phyloP scores from a whole-genome alignment of 169 alveolate species.

The Plasmodium vinckei region DNA sequence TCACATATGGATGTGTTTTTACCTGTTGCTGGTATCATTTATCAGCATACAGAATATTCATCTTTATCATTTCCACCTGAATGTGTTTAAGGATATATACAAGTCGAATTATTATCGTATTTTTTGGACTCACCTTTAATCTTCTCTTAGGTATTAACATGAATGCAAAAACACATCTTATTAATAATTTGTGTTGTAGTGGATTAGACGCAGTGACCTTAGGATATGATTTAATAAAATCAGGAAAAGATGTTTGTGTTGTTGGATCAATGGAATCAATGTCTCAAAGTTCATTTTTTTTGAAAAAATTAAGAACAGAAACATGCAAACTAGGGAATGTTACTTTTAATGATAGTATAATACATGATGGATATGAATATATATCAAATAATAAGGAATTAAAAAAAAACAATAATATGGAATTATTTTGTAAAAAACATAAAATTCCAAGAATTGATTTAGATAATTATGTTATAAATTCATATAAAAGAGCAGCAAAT shows the following conservation, averaged over 20 bases:
- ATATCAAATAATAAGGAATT: slow-evolving; percentile 45
- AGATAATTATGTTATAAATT: slow-evolving; percentile 77
- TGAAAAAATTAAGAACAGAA: slow-evolving; percentile 77
- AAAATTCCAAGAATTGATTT: slow-evolving; percentile 78
- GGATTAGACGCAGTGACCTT: slow-evolving; percentile 79
- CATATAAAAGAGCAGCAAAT: slow-evolving; percentile 78
- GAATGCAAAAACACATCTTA: slow-evolving; percentile 64
- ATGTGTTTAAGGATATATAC: neutral
- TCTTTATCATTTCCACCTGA: no score
- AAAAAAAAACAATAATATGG: slow-evolving; percentile 62
- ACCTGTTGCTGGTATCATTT: no score
- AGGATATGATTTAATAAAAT: slow-evolving; percentile 75
- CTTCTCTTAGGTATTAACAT: slow-evolving; percentile 68
- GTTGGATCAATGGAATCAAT: slow-evolving; percentile 81
- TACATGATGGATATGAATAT: slow-evolving; percentile 75
- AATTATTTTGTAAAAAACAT: slow-evolving; percentile 68
- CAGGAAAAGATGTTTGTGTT: slow-evolving; percentile 77
- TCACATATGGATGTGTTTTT: no score
- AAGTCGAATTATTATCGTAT: neutral
- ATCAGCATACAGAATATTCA: no score
- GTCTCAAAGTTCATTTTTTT: slow-evolving; percentile 80
- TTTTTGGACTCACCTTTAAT: neutral
- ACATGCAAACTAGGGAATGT: slow-evolving; percentile 79
- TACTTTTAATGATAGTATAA: slow-evolving; percentile 76
- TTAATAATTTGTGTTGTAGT: slow-evolving; percentile 79